Percentiles rank a stretch among this genome's conserved stretches.
Conservation (phyloP, 768 basidiomycete species). For the Tremella mesenterica region DNA sequence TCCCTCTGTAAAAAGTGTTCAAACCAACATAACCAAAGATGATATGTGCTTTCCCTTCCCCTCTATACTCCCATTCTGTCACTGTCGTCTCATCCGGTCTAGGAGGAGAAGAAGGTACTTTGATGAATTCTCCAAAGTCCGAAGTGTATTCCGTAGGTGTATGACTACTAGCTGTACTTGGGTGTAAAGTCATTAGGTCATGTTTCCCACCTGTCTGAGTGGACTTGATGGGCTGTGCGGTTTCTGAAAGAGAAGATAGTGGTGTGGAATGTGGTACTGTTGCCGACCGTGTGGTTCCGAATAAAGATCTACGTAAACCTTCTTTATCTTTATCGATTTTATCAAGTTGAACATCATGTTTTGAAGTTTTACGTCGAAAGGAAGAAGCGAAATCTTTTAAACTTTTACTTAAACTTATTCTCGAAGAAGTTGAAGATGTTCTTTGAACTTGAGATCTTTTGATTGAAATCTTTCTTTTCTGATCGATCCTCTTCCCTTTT, state of each 20-base stretch:
- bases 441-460: background rate
- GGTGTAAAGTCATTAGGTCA: no score
- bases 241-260: no score
- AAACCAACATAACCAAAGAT: constrained; percentile 71
- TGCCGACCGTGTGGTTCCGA: no score
- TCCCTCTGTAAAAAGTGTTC: constrained; percentile 54
- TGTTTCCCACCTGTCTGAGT: no score
- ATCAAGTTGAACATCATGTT: no score
- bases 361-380: no score
- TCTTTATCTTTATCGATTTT: no score
- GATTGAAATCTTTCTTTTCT: no score
- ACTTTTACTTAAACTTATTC: background rate
- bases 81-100: constrained; percentile 8
- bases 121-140: constrained; percentile 25
- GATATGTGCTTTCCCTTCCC: constrained; percentile 86
- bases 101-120: constrained; percentile 2
- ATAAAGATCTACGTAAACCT: no score
- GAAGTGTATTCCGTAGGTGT: constrained; percentile 14
- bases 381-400: background rate
- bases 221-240: no score
- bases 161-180: background rate
- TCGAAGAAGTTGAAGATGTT: background rate
- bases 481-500: no score
- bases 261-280: no score
- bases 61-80: constrained; percentile 64